Percentiles rank a stretch among this genome's conserved stretches.
Evolutionary conservation across 371 early-diverging fungal genomes (phyloP).

Genomic region (Fennellomyces sp.): DNA sequence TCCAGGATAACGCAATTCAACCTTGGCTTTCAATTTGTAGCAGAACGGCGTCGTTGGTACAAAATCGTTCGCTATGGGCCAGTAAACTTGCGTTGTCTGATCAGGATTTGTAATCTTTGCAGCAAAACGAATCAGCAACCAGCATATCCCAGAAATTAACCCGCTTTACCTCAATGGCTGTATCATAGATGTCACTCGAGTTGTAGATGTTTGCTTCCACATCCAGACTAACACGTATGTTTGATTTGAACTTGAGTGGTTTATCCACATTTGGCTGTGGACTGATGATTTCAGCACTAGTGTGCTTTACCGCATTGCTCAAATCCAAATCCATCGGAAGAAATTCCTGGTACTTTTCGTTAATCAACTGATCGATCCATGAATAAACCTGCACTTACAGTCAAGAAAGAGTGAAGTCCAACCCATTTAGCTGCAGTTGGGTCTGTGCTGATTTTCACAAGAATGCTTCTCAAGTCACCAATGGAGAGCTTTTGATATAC

Average conservation of each 20-base stretch:
- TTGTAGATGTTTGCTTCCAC: conserved; percentile 45
- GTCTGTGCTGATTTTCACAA: conserved; percentile 4
- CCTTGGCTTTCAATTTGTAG: conserved; percentile 30
- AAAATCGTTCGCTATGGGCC: conserved; percentile 45
- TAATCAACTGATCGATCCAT: too few relatives aligned
- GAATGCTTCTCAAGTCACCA: background rate
- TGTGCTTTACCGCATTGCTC: conserved; percentile 33
- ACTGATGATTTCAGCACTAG: conserved; percentile 33
- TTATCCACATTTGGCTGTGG: conserved; percentile 47
- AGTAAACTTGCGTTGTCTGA: conserved; percentile 32
- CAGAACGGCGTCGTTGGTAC: conserved; percentile 38
- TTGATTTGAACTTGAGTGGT: conserved; percentile 31
- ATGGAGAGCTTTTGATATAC: background rate
- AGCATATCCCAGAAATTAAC: background rate
- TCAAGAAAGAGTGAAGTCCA: conserved; percentile 34
- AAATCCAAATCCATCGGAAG: conserved; percentile 37
- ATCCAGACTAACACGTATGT: conserved; percentile 33
- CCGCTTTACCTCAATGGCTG: conserved; percentile 43
- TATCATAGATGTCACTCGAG: conserved; percentile 29
- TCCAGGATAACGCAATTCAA: conserved; percentile 29
- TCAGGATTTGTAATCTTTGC: conserved; percentile 48
- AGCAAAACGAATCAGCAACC: background rate
- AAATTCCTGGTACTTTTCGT: conserved; percentile 23
- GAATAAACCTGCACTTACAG: conserved; percentile 19
- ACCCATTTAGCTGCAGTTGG: conserved; percentile 18